Evolutionary conservation across 495 filamentous ascomycete species (phyloP), one percentile per base, ranked within the genome.

Genomic region (Xeromyces bisporus): DNA sequence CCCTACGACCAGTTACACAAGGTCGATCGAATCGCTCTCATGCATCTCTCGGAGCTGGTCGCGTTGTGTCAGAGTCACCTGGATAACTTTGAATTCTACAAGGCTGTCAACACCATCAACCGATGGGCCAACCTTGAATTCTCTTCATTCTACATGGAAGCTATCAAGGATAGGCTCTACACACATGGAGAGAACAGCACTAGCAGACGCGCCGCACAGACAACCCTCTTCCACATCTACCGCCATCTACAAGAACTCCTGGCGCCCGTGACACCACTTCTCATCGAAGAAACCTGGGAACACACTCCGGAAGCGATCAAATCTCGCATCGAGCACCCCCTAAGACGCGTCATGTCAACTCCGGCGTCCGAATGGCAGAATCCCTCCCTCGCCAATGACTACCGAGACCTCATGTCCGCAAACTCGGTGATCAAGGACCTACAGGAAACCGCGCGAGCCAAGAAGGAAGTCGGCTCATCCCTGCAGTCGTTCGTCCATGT

Each of bases 111-210:
- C 32, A 55, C 62, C 4, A 59, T 96, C 39, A 86, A 84, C 51
- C 64, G 60, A 36, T 96, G 85, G 73, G 56, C 91, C 37, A 73
- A 70, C 35, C 68, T 62, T 12, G 78, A 92, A 38, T 69, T 99
- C 15, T 94, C 86, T 0, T 71, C 87, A 0, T 92, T 94, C 47
- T 96, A 96, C 55, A 71, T 96, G 31, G 89, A 96, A 48, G 69
- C 77, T 0, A 59, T 85, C 46, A 99, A 96, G 51, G 89, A 99
- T 46, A 62, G 79, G 16, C 55, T 93, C 3, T 96, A 96, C 58
- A 82, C 83, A 17, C 76, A 76, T 14, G 67, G 69, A 34, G 67
- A 69, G 25, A 60, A 64, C 31, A 66, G 62, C 30, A 48, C 37
- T 3, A 60, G 60, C 38, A 54, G 73, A 13, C 53, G 58, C 6